Conservation (phyloP, 164 flowering plant species). For the Chimonanthus salicifolius region DNA sequence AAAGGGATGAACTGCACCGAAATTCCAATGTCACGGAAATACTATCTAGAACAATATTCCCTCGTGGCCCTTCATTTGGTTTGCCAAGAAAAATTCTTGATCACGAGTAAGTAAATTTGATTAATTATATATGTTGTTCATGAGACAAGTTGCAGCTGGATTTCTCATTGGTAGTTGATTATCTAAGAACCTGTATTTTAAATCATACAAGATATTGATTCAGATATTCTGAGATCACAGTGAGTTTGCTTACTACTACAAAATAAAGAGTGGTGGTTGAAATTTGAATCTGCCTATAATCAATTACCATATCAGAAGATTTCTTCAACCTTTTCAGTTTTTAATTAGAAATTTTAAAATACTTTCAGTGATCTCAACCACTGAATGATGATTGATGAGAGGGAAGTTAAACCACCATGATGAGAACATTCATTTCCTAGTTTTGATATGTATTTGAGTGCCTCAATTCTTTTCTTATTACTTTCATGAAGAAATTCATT, state of each 20-base stretch:
- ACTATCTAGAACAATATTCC: slow-evolving; percentile 47
- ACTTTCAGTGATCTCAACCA: neutral
- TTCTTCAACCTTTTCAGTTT: neutral
- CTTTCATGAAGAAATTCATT: neutral
- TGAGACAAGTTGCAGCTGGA: neutral
- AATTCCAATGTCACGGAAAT: slow-evolving; percentile 53
- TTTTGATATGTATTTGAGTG: neutral
- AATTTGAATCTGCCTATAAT: neutral
- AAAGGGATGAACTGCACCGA: slow-evolving; percentile 48
- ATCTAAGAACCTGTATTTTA: neutral
- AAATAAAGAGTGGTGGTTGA: slow-evolving; percentile 6
- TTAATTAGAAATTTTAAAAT: neutral
- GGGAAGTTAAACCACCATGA: slow-evolving; percentile 12
- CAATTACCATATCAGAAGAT: neutral
- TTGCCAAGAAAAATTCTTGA: slow-evolving; percentile 57
- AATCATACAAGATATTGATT: slow-evolving; percentile 2
- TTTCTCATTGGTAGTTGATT: neutral
- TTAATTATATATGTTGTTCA: neutral
- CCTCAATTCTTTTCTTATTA: neutral
- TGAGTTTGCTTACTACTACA: neutral
- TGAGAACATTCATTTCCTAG: too few relatives aligned
- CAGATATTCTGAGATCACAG: neutral
- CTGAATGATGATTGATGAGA: neutral
- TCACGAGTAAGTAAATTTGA: slow-evolving; percentile 50
- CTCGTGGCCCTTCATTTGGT: slow-evolving; percentile 39